Conservation (phyloP, 768 basidiomycete species). For the Leucogyrophana mollusca region DNA sequence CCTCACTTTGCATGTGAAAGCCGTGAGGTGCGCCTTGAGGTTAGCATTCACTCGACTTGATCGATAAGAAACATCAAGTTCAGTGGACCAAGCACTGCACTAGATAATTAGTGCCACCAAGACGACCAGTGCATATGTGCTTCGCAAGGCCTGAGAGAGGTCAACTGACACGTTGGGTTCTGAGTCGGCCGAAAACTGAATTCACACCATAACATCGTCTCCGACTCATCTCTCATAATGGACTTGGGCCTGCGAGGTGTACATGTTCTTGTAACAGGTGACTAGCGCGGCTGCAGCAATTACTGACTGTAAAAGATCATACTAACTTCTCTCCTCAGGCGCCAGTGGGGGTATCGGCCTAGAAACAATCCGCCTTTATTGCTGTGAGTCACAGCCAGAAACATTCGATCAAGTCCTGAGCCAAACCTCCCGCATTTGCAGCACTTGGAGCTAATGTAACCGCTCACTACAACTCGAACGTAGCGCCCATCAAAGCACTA, state of each 20-base stretch:
- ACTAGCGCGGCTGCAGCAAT: not conserved
- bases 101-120: no score
- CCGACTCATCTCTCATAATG: conserved; percentile 28
- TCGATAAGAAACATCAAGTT: no score
- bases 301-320: not conserved
- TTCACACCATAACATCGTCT: not conserved
- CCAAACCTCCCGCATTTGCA: conserved; percentile 22
- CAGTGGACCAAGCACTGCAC: no score
- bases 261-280: conserved; percentile 72
- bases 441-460: conserved; percentile 72
- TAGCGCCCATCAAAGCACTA: conserved; percentile 40
- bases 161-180: no score
- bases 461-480: conserved; percentile 65
- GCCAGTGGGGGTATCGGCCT: conserved; percentile 78
- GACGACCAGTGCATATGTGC: no score
- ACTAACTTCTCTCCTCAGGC: conserved; percentile 36
- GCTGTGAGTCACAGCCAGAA: conserved; percentile 37
- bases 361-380: conserved; percentile 54
- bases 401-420: not conserved
- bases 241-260: conserved; percentile 59
- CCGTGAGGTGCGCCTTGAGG: no score
- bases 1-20: no score
- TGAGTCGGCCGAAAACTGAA: no score
- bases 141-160: no score
- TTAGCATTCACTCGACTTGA: no score